Evolutionary conservation across 345 rosid species (phyloP), one percentile per base, ranked within the genome.

Genomic region (Boechera divaricarpa): DNA sequence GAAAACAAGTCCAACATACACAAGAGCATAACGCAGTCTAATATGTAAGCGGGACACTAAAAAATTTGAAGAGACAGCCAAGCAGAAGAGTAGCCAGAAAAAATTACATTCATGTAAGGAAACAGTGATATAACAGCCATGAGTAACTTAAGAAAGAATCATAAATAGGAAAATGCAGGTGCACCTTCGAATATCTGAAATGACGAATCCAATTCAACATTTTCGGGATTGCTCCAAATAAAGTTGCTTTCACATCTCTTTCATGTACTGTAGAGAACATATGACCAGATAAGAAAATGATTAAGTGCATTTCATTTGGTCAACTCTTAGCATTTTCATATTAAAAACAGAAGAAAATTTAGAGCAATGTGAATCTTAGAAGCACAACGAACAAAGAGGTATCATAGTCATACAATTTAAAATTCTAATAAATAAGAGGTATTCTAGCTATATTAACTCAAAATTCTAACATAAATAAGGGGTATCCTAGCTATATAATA

Each of bases 171-270:
- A 69, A 67, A 62, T 63, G 60, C 59, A 53, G 58, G 68, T 48
- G 53, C 58, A 95, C 99, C 99, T 90, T 78, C 45, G 92, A 81
- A 80, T 83, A 70, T 80, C 75, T 87, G 86, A 89, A 92, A 55
- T 64, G 75, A 45, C 12, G 52, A 75, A 89, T 87, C 99, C 99
- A 95, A 67, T 86, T 84, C 57, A 88, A 74, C 72, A 95, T 66
- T 79, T 85, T 95, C 5, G 97, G 97, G 72, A 91, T 86, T 58
- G 96, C 92, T 67, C 80, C 93, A 56, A 67, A 35, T 88, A 95
- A 63, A 63, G 85, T 85, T 80, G 82, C 81, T 82, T 79, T 81
- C 63, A 92, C 82, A 76, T 89, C 97, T 78, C 83, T 80, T 81
- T 95, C 97, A 81, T 80, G 82, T 49, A 85, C 98, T 95, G 91